These are phyloP conservation scores for Paecilomyces fulvus DNA, from an alignment of 2,329 filamentous ascomycete species.

Conservation along the genomic window DNA sequence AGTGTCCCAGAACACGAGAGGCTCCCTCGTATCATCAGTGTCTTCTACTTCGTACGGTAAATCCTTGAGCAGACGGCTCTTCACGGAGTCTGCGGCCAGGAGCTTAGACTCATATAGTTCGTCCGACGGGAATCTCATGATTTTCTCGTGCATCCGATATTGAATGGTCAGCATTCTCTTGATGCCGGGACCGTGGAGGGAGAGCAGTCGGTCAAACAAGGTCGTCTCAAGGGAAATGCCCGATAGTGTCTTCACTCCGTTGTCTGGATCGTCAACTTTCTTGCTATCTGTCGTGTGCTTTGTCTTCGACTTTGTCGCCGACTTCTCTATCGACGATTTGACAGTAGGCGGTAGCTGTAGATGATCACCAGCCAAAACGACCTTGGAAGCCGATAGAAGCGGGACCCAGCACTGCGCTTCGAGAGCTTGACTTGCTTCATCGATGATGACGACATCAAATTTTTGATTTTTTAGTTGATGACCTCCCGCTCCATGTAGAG, in stretches of 20 bases:
- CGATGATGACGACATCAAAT: slow-evolving; percentile 92
- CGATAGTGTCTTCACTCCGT: slow-evolving; percentile 32
- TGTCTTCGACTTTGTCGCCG: slow-evolving; percentile 41
- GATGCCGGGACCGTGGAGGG: slow-evolving; percentile 70
- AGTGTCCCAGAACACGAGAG: slow-evolving; percentile 89
- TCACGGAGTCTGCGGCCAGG: slow-evolving; percentile 71
- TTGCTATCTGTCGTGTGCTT: slow-evolving; percentile 20
- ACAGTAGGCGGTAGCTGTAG: slow-evolving; percentile 90
- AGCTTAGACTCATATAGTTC: slow-evolving; percentile 79
- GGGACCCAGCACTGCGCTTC: slow-evolving; percentile 98
- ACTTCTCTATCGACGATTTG: slow-evolving; percentile 55
- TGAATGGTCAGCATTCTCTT: slow-evolving; percentile 95
- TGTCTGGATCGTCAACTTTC: slow-evolving; percentile 25
- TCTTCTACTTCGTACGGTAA: slow-evolving; percentile 69
- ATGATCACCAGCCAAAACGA: slow-evolving; percentile 88
- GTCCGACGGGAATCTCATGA: slow-evolving; percentile 89
- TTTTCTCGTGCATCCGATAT: slow-evolving; percentile 94
- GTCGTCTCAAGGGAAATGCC: slow-evolving; percentile 72
- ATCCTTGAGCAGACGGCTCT: slow-evolving; percentile 63
- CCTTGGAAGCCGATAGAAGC: slow-evolving; percentile 68
- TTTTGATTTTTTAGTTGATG: slow-evolving; percentile 68
- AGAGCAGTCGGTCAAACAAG: slow-evolving; percentile 80
- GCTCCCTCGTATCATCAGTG: slow-evolving; percentile 78
- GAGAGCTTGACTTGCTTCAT: slow-evolving; percentile 90
- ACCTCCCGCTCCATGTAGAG: slow-evolving; percentile 83